Evolutionary conservation across 2,329 filamentous ascomycete genomes (phyloP), one percentile per base, ranked within the genome.

Genomic region (Fusarium equiseti): DNA sequence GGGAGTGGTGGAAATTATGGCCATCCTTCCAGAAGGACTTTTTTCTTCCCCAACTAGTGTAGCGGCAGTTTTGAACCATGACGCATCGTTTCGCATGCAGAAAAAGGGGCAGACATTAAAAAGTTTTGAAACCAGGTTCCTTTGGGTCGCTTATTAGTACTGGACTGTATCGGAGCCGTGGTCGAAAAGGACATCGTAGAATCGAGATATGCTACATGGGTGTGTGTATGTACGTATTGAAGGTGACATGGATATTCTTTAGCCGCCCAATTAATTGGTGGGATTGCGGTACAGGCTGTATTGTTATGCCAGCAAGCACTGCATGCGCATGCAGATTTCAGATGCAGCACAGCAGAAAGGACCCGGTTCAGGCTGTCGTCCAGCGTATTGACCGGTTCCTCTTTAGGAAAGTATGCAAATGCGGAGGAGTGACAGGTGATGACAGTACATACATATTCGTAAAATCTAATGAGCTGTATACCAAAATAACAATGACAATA

Each of bases 361-460:
- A 44, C 42, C 42, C 42, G 42, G 20, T 44, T 44, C 42, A 44
- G 42, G 42, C 42, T 22, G 35, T 44, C 42, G 59, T 73, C 69
- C 61, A 69, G 66, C 67, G 63, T 72, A 54, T 74, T 78, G 70
- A 77, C 77, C 77, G 77, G 77, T 79, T 77, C 73, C 76, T 78
- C 63, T 54, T 77, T 74, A 66, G 76, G 76, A 76, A 76, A 73
- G 75, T 75, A 66, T 59, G 43, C 35, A 24, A 44, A 56, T 48
- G 58, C 44, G 26, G 43, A 48, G 18, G 44, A 29, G 42, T 44
- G 42, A 44, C 42, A 38, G 42, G 42, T 44, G 20, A 44, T 22
- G 42, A 44, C 13, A 44, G 42, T 44, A 44, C 42, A 44, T 27
- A 27, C 27, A 29, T 29, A 29, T 29, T 29, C 27, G 27, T 29